Evolutionary conservation across 1,139 yeast species (phyloP).

Genomic region (Eremothecium coryli): DNA sequence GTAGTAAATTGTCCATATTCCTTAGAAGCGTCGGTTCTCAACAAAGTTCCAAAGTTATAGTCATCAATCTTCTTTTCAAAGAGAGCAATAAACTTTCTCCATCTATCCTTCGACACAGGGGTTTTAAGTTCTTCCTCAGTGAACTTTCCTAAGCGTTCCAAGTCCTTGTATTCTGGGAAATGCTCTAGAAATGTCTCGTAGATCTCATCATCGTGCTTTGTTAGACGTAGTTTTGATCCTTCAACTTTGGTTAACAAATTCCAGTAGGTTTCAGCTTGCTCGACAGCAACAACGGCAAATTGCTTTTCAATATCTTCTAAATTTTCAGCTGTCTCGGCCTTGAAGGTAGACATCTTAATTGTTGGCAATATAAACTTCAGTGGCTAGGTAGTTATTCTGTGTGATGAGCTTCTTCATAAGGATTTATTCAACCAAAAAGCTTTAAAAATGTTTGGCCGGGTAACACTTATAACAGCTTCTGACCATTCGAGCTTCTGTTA

Average conservation of each 20-base stretch:
- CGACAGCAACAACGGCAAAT: conserved; percentile 95
- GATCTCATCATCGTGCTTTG: conserved; percentile 77
- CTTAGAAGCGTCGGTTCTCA: conserved; percentile 58
- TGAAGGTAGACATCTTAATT: conserved; percentile 32
- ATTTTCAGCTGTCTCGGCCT: conserved; percentile 52
- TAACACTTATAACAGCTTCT: no score
- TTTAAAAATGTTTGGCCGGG: no score
- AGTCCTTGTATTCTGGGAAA: conserved; percentile 75
- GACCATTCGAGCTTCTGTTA: no score
- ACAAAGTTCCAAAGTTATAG: conserved; percentile 88
- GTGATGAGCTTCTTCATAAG: no score
- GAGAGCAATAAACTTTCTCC: conserved; percentile 82
- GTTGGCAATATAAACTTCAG: no score
- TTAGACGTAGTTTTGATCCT: conserved; percentile 70
- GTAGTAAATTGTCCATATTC: conserved; percentile 83
- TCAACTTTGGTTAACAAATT: conserved; percentile 59
- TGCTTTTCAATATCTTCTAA: conserved; percentile 79
- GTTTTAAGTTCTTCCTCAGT: conserved; percentile 79
- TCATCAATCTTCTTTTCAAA: conserved; percentile 76
- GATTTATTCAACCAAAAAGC: no score
- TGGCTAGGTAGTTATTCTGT: no score
- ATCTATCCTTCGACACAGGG: conserved; percentile 67
- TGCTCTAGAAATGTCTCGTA: conserved; percentile 55
- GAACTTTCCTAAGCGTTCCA: conserved; percentile 47
- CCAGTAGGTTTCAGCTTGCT: conserved; percentile 95